Base-by-base conservation (phyloP, 1,284 basidiomycete genomes). In the Trichosporon sp. region DNA sequence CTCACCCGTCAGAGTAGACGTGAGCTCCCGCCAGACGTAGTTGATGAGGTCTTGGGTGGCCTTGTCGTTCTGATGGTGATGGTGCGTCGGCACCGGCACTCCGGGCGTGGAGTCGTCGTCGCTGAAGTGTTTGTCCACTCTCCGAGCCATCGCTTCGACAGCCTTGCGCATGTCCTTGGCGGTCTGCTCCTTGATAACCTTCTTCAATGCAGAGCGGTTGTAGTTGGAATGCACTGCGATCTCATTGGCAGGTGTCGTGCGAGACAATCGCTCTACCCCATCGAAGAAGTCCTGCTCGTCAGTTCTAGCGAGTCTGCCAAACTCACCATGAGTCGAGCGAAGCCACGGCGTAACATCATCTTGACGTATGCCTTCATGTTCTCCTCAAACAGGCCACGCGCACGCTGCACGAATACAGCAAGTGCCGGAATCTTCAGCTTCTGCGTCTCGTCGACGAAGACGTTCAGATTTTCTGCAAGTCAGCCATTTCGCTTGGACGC, bases 51-150 rank as follows among this genome's bases (percentile, higher is more conserved):
- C 88, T 0, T 88, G 87, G 7, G 87, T 71, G 1, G 65, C 68
- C 2, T 65, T 61, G 61, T 69, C 68, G 14, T 36, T 69, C 65
- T 40, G 25, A 16, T 21, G 33, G 16, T 8, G 34, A 21, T 29
- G 60, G 23, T 32, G 19, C 14, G 19, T 56, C 60, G 19, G 25
- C 27, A 9, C 40, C 6, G 16, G 33, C n/a, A n/a, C 34, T 23
- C 13, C 56, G 19, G 46, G 34, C 6, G 23, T 21, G 9, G 67
- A 68, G 44, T 79, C 78, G 25, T 80, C 78, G 19, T 76, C 69
- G 9, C 66, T 70, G 76, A 97, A 98, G 76, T 98, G 95, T 78
- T 99, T 99, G 78, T 94, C 92, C 27, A 99, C 92, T 8, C 95
- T 87, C 75, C 92, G 92, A 75, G 88, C 90, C 49, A 99, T 84